Base-by-base conservation (phyloP, 129 eudicot species). In the Mikania micrantha region DNA sequence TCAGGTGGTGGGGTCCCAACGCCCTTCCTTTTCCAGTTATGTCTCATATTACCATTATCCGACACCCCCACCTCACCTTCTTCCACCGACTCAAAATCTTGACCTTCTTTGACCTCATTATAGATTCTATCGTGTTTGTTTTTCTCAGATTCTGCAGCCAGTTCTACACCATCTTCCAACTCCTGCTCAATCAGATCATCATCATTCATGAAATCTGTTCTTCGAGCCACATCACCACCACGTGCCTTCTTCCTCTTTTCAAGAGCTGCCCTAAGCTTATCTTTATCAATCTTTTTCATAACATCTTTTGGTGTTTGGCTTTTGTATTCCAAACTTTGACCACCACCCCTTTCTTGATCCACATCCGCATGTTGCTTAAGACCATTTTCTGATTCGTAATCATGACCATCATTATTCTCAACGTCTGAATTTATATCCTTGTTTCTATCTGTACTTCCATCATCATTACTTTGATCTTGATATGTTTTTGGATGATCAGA, bases 1-100 rank as follows among this genome's bases (percentile, higher is more conserved):
- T 66, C 74, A 1, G 72, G 40, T 45, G 62, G 68, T 25, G 74
- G 74, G 52, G 52, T 66, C 74, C 87, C 84, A 22, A 74, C 78
- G 3, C 73, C 77, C 74, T 86, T 92, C 71, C 96, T 88, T 81
- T 88, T 92, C 47, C 67, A 80, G 35, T 34, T 5, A 47, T 59
- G 67, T 45, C 40, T 49, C 32, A 21, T 35, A 11, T 68, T 68
- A 57, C 73, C 79, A 7, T 67, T 70, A 58, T 45, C 79, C 73
- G 44, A 44, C 73, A 42, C 27, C 1, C 69, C 79, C 60, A 82
- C 72, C 57, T 77, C 86, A 8, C 78, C 86, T 78, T 82, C 83
- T 60, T 82, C 86, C 76, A 78, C 80, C 15, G 52, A 42, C 49
- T 73, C 80, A 7, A 29, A 34, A 11, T 73, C 82, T 48, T 31